A percentile compares a stretch with the other conserved stretches of the same genome.
phyloP scores from a whole-genome alignment of 768 basidiomycete genomes.

The Harrya chromipes region DNA sequence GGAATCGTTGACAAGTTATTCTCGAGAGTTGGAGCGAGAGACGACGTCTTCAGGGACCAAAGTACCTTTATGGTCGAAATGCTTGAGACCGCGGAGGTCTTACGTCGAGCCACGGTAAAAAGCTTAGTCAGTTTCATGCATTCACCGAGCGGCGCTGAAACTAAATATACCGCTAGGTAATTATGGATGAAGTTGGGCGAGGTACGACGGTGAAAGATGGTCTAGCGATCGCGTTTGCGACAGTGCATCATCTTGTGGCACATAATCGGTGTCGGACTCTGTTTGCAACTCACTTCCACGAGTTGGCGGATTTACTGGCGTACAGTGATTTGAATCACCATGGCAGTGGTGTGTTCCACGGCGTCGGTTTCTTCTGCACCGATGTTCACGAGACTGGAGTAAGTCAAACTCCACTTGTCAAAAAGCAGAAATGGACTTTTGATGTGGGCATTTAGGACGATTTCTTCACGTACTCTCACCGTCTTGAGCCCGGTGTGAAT shows the following conservation, averaged over 20 bases:
- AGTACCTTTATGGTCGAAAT: constrained; percentile 99
- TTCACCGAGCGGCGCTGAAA: background rate
- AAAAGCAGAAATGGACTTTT: background rate
- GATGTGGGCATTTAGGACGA: constrained; percentile 48
- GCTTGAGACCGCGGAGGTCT: constrained; percentile 90
- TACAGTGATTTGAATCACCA: constrained; percentile 41
- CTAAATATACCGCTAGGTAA: constrained; percentile 55
- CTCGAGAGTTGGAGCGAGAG: constrained; percentile 92
- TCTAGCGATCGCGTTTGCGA: constrained; percentile 89
- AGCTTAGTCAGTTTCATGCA: constrained; percentile 62
- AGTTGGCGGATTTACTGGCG: constrained; percentile 81
- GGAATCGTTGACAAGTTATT: constrained; percentile 91
- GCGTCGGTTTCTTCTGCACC: constrained; percentile 85
- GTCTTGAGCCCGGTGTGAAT: constrained; percentile 79
- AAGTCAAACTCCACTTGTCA: constrained; percentile 25
- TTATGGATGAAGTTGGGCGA: constrained; percentile 99
- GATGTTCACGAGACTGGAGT: constrained; percentile 79
- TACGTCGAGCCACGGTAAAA: constrained; percentile 73
- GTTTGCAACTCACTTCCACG: constrained; percentile 99
- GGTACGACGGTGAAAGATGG: constrained; percentile 94
- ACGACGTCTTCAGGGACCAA: constrained; percentile 89
- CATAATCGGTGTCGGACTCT: constrained; percentile 78
- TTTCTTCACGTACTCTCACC: constrained; percentile 82
- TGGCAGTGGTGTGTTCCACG: constrained; percentile 48
- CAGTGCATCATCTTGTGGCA: constrained; percentile 74